Evolutionary conservation across 2,329 filamentous ascomycete genomes (phyloP).

Genomic region (Alternaria dauci): DNA sequence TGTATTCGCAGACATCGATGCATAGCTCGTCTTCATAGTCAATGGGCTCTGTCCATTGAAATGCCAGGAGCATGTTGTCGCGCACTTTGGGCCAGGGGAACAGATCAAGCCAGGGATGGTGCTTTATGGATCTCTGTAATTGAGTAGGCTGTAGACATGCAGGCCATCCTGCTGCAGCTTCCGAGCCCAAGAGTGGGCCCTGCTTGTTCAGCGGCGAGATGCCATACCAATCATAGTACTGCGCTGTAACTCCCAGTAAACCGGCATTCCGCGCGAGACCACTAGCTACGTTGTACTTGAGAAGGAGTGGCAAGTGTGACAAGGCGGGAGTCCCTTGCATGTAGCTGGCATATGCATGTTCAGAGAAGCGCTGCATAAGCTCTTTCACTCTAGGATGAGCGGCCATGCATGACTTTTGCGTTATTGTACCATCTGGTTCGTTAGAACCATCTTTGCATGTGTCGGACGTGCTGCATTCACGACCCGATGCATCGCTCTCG

Average conservation of each 20-base stretch:
- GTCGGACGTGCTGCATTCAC: conserved; percentile 2
- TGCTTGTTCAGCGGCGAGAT: conserved; percentile 27
- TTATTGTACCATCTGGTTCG: not conserved
- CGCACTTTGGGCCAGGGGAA: conserved; percentile 51
- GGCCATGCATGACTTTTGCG: conserved; percentile 8
- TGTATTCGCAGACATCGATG: conserved; percentile 24
- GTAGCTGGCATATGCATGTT: conserved; percentile 30
- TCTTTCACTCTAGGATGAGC: conserved; percentile 16
- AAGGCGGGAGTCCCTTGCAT: conserved; percentile 21
- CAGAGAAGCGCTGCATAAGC: conserved; percentile 24
- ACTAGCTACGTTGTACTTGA: conserved; percentile 22
- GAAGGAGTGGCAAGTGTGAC: conserved; percentile 22
- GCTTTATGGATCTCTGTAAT: conserved; percentile 48
- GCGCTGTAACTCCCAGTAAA: conserved; percentile 17
- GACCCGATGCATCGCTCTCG: not conserved
- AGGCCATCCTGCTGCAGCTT: not conserved
- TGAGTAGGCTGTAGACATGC: not conserved
- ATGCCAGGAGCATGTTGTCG: conserved; percentile 45
- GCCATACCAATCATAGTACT: conserved; percentile 21
- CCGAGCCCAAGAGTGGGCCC: not conserved
- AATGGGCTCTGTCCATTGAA: conserved; percentile 45
- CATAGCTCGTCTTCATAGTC: conserved; percentile 34
- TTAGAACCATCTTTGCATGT: not conserved
- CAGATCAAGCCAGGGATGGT: conserved; percentile 55
- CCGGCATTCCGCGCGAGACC: conserved; percentile 21